Evolutionary conservation across 129 eudicot species (phyloP).

Genomic region (Helianthus annuus): DNA sequence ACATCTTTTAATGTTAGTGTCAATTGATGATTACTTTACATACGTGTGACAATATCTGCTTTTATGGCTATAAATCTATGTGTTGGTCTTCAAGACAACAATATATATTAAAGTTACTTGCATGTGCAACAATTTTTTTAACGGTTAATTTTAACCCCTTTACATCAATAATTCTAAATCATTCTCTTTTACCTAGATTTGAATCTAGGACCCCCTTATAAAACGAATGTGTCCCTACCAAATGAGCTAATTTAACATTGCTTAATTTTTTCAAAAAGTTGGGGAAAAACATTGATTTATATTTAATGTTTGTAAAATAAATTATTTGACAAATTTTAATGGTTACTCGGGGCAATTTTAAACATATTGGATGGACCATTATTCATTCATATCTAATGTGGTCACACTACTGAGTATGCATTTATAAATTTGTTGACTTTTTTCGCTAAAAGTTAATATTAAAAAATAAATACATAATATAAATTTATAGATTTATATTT

Average conservation of each 20-base stretch:
- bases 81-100: too few species aligned
- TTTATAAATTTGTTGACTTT: conserved; percentile 5
- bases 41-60: conserved; percentile 19
- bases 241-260: too few species aligned
- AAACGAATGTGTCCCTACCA: too few species aligned
- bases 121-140: too few species aligned
- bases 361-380: conserved; percentile 8
- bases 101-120: too few species aligned
- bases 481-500: neutral
- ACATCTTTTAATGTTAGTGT: conserved; percentile 1
- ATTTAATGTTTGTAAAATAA: neutral
- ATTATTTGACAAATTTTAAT: neutral
- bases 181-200: too few species aligned
- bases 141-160: too few species aligned
- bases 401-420: neutral
- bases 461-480: neutral
- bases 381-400: neutral
- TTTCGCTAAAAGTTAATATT: neutral
- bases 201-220: too few species aligned
- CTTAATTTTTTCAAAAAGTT: too few species aligned
- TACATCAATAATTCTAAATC: too few species aligned
- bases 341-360: neutral
- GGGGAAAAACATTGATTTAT: too few species aligned
- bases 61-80: neutral
- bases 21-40: conserved; percentile 8